Evolutionary conservation across 163 green algal genomes (phyloP).

Genomic region (Scenedesmus sp.): DNA sequence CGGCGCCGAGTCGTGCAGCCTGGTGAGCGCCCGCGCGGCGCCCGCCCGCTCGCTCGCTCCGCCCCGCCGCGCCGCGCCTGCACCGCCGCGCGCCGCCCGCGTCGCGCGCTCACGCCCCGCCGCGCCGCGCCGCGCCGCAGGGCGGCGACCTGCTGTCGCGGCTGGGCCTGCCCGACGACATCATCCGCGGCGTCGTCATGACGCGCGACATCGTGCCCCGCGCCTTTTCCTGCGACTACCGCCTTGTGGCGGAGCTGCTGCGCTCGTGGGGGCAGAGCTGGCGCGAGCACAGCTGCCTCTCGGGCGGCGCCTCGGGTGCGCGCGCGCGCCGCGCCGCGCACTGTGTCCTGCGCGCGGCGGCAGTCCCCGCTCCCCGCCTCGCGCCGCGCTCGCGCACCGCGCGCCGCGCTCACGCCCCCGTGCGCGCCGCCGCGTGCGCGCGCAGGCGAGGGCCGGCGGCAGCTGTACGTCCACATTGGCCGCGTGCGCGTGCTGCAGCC

Average conservation of each 20-base stretch:
- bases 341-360: too few relatives aligned
- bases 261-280: slow-evolving; percentile 67
- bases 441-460: slow-evolving; percentile 21
- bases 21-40: slow-evolving; percentile 9
- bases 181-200: slow-evolving; percentile 93
- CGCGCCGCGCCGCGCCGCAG: too few relatives aligned
- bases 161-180: slow-evolving; percentile 75
- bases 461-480: slow-evolving; percentile 46
- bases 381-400: too few relatives aligned
- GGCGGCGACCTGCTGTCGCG: slow-evolving; percentile 65
- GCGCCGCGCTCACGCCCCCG: too few relatives aligned
- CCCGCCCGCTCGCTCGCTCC: too few relatives aligned
- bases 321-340: too few relatives aligned
- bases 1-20: slow-evolving; percentile 4
- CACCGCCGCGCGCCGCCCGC: too few relatives aligned
- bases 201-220: slow-evolving; percentile 95
- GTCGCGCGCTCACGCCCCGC: too few relatives aligned
- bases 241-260: slow-evolving; percentile 79
- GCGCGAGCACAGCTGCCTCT: slow-evolving; percentile 74
- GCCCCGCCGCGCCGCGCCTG: too few relatives aligned
- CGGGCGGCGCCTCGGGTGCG: slow-evolving; percentile 4
- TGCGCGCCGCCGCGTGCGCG: background rate
- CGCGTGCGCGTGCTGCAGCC: slow-evolving; percentile 39
- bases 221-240: slow-evolving; percentile 98
- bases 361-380: too few relatives aligned